Base-by-base conservation (phyloP, 306 rosid species). In the Macrotyloma uniflorum region DNA sequence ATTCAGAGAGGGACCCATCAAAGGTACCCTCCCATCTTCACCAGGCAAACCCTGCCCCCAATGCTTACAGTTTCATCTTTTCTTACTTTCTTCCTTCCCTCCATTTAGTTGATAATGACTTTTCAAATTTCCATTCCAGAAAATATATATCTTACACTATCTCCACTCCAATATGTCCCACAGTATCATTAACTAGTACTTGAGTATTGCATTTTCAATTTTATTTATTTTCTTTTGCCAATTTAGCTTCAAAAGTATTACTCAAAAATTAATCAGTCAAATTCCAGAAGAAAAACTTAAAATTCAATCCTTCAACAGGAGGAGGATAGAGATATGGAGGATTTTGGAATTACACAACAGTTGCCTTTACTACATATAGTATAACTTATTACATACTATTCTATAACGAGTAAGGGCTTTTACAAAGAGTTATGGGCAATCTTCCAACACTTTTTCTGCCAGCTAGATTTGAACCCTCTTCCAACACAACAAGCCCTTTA, bases 301-400 rank as follows among this genome's bases (percentile, higher is more conserved):
- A 30, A 49, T 6, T 3, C 32, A 63, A 36, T 3, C 28, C 15
- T 35, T 78, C 18, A 18, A 28, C 4, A 2, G 4, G 13, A 12
- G 8, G 45, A 35, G 20, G 30, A 12, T 33, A 36, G 22, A 24
- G 35, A 36, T 18, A 36, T 2, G 46, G 20, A 5, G 23, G 36
- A 42, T 11, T 4, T 10, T 4, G 45, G 33, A 49, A 16, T 55
- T 26, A 24, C 73, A 40, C 24, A 63, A 35, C 8, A 49, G 49
- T 42, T 38, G 8, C 63, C 49, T 36, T 67, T 58, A 67, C 82
- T 79, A 38, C 53, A 74, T 42, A 50, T 45, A 23, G 61, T 75
- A 80, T 68, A 69, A 36, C 47, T 78, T 74, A 75, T 82, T 82
- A 74, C 64, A 79, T 36, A 69, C 55, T 73, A 73, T 13, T 26